These are phyloP conservation scores for Coelomomyces lativittatus DNA, from an alignment of 371 early-diverging fungal genomes.

Conservation along the genomic window DNA sequence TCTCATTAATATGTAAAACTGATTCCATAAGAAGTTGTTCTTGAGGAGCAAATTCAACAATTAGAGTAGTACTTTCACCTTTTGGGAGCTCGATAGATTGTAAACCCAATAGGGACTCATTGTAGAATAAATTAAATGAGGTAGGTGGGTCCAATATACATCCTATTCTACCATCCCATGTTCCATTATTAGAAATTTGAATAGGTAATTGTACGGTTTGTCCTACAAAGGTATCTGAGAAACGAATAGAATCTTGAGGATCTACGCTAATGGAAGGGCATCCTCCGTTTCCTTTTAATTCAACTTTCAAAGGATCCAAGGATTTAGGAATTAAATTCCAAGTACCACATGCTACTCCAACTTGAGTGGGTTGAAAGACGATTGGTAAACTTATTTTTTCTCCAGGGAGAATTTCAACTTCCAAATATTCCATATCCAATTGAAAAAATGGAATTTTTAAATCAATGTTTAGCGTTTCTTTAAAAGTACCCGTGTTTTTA, in stretches of 20 bases:
- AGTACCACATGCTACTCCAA: neutral
- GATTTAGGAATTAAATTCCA: neutral
- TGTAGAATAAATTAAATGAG: neutral
- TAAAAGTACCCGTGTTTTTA: neutral
- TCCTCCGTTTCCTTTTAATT: neutral
- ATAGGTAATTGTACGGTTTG: neutral
- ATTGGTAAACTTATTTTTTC: neutral
- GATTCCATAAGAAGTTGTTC: neutral
- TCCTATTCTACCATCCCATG: too few relatives aligned
- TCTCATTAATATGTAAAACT: neutral
- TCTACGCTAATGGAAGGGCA: neutral
- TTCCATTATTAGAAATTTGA: neutral
- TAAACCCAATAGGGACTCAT: neutral
- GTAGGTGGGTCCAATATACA: too few relatives aligned
- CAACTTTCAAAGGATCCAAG: neutral
- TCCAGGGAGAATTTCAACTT: neutral
- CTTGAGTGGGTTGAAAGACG: neutral
- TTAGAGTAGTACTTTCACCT: neutral
- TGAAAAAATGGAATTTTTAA: neutral
- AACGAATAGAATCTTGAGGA: neutral
- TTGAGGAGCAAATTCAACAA: neutral
- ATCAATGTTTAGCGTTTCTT: constrained; percentile 1
- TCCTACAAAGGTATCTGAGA: neutral
- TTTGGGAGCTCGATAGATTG: neutral
- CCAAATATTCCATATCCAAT: neutral